Base-by-base conservation (phyloP, 1,284 basidiomycete species). In the Ustilago trichophora region DNA sequence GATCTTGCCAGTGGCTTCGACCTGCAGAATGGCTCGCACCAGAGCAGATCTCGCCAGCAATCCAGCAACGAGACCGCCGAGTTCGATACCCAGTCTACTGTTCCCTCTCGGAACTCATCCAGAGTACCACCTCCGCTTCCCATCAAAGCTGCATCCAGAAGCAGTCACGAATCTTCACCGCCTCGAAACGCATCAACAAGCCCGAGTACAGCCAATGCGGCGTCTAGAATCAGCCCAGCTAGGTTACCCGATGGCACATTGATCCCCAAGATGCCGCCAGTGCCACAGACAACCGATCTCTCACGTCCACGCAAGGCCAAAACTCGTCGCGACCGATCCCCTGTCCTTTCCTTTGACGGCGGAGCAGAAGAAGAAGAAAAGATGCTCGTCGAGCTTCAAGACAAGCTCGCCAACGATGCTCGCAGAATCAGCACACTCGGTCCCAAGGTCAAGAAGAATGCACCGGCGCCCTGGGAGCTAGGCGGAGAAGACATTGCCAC, bases 361-460 rank as follows among this genome's bases (percentile, higher is more conserved):
- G 73, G 64, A 22, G 73, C 44, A 24, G 73, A 66, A 15, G 72
- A 73, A 26, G 72, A 76, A 52, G 71, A 74, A 29, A 54, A 49
- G 32, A 52, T 66, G 53, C 56, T 70, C 6, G 46, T 36, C 19
- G 54, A 56, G 25, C 33, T 60, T 3, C 56, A 68, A 27, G 46
- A 51, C 18, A 50, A 52, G 43, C 56, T 65, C 18, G 42, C 57
- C 12, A 40, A 56, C 34, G 68, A 63, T 33, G 36, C 44, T 4
- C 50, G 45, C 25, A 57, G 69, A 24, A 45, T 73, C 40, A 70
- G 65, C 45, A 63, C 71, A 1, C 63, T 76, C 24, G 75, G 75
- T 2, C 73, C 75, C 38, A 73, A 59, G 47, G 53, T 77, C 34
- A 77, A 77, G 60, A 75, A 73, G 68, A 77, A 77, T 22, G 59